These are phyloP conservation scores for Fusarium newnesense DNA, from an alignment of 2,329 filamentous ascomycete genomes.

Conservation along the genomic window DNA sequence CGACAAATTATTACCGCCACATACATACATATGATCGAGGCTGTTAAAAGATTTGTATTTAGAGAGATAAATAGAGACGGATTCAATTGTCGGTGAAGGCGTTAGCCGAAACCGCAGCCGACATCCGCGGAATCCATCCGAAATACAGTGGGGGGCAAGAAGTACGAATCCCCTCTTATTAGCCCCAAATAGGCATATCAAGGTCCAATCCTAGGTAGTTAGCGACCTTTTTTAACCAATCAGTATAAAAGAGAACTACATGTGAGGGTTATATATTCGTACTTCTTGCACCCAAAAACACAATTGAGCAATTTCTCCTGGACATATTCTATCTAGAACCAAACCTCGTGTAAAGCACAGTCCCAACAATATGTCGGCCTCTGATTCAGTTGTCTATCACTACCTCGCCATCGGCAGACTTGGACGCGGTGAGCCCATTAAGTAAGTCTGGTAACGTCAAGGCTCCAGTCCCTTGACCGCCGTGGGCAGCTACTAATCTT, in stretches of 20 bases:
- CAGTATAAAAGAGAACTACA: too few species aligned
- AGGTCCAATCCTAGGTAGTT: too few species aligned
- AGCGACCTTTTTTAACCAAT: too few species aligned
- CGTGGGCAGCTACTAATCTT: rapidly evolving
- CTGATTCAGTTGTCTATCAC: slow-evolving; percentile 4
- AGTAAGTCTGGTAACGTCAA: neutral
- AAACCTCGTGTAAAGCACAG: rapidly evolving
- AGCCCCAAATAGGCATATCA: too few species aligned
- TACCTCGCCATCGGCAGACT: slow-evolving; percentile 24
- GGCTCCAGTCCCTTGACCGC: rapidly evolving
- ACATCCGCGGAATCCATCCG: neutral
- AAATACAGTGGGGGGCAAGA: too few species aligned
- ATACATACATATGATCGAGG: neutral
- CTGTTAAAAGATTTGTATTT: neutral
- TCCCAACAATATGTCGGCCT: neutral
- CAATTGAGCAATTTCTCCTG: neutral
- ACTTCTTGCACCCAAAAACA: too few species aligned
- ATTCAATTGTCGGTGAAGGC: neutral
- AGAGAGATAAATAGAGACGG: rapidly evolving
- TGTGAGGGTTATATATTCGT: too few species aligned
- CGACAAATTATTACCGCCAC: rapidly evolving
- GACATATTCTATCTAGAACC: neutral
- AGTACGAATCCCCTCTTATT: too few species aligned
- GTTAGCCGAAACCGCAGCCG: neutral
- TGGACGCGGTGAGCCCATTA: slow-evolving; percentile 14